phyloP scores from a whole-genome alignment of 139 green algal genomes.

The Chlorella sp. region DNA sequence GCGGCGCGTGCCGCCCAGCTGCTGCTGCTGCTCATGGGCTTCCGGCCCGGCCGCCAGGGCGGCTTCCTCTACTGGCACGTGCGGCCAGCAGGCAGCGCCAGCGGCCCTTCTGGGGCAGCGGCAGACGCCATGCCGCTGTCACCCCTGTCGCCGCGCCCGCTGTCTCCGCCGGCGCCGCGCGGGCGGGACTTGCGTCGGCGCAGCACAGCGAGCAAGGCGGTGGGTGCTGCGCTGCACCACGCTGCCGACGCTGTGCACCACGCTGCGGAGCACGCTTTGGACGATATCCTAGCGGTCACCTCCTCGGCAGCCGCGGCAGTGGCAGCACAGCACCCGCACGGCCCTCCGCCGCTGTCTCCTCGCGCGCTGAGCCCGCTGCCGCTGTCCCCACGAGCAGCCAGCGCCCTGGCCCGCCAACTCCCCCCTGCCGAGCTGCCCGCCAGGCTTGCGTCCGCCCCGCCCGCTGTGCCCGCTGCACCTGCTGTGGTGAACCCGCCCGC shows the following conservation, averaged over 20 bases:
- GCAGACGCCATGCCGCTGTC: no score
- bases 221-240: constrained; percentile 8
- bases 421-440: neutral
- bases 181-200: neutral
- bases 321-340: constrained; percentile 37
- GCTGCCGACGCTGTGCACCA: constrained; percentile 13
- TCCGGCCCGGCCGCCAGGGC: constrained; percentile 20
- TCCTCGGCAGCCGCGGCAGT: constrained; percentile 10
- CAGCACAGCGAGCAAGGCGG: constrained; percentile 3
- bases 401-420: neutral
- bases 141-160: neutral
- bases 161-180: neutral
- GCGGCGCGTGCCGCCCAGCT: constrained; percentile 5
- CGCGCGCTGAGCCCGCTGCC: neutral
- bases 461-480: neutral
- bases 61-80: constrained; percentile 44
- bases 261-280: constrained; percentile 34
- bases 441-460: neutral
- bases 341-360: neutral
- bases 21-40: constrained; percentile 32
- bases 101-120: no score
- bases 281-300: constrained; percentile 12
- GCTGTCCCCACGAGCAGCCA: neutral
- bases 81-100: neutral
- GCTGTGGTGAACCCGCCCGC: neutral